Conservation (phyloP, 2,329 filamentous ascomycete genomes). For the Fusarium temperatum region DNA sequence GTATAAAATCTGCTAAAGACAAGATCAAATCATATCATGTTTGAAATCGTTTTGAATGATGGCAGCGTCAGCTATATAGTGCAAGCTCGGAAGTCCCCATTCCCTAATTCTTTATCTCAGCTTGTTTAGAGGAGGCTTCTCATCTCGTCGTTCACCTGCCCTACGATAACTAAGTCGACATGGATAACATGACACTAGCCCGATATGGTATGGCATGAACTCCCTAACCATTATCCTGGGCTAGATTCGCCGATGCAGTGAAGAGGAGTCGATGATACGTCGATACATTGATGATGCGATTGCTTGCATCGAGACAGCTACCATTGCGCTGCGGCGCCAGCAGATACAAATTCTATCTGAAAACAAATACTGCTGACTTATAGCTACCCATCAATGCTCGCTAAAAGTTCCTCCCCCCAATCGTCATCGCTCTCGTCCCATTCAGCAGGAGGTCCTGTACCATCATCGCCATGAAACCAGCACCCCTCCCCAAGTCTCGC, state of each 20-base stretch:
- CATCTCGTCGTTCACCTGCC: neutral
- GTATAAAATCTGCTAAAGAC: neutral
- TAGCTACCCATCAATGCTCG: neutral
- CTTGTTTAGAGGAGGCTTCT: neutral
- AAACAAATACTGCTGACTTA: too few relatives aligned
- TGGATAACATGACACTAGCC: neutral
- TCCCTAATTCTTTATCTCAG: neutral
- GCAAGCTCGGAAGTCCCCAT: neutral
- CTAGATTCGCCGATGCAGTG: neutral
- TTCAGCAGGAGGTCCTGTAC: neutral
- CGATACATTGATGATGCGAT: neutral
- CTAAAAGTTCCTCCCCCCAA: neutral
- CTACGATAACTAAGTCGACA: neutral
- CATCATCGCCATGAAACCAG: neutral
- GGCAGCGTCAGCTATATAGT: neutral
- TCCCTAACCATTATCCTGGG: neutral
- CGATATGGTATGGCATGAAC: neutral
- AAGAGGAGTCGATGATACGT: neutral
- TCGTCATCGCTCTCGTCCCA: neutral
- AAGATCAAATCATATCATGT: neutral
- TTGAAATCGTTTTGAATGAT: too few relatives aligned
- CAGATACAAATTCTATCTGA: accelerated
- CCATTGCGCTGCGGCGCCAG: accelerated
- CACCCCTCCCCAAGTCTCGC: neutral
- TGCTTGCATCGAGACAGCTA: neutral